Conservation (phyloP, 2,329 filamentous ascomycete species). For the Teratosphaeria destructans region DNA sequence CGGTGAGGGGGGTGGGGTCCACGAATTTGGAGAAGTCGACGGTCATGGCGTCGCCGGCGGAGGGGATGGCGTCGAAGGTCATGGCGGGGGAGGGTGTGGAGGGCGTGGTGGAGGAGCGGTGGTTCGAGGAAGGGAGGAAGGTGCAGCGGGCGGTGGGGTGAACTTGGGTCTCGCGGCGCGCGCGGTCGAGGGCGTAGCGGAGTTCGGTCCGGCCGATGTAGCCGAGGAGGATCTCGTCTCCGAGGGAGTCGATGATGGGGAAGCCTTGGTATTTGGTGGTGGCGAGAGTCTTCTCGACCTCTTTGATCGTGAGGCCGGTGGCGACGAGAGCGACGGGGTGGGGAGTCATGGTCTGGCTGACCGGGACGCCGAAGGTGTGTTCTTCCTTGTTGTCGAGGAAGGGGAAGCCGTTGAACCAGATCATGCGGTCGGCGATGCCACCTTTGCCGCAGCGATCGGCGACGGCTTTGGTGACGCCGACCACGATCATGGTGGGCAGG, state of each 20-base stretch:
- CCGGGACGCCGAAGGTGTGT: conserved; percentile 88
- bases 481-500: conserved; percentile 96
- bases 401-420: conserved; percentile 95
- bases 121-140: conserved; percentile 45
- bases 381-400: conserved; percentile 97
- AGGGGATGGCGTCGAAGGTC: conserved; percentile 50
- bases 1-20: conserved; percentile 78
- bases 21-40: conserved; percentile 82
- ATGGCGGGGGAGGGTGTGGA: conserved; percentile 25
- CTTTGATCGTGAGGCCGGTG: conserved; percentile 61
- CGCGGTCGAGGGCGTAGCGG: conserved; percentile 76
- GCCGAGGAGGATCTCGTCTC: conserved; percentile 64
- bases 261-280: conserved; percentile 86
- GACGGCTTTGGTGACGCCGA: conserved; percentile 90
- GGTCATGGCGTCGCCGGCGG: conserved; percentile 44
- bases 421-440: conserved; percentile 95
- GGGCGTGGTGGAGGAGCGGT: conserved; percentile 21
- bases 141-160: conserved; percentile 59
- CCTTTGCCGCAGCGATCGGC: conserved; percentile 87
- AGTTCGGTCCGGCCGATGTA: conserved; percentile 91
- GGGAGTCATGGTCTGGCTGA: conserved; percentile 71
- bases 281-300: conserved; percentile 64
- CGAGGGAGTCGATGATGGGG: conserved; percentile 70
- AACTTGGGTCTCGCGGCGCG: conserved; percentile 58
- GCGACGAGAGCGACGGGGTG: conserved; percentile 65